Conservation (phyloP, 2,329 filamentous ascomycete genomes). For the Hymenoscyphus linearis region DNA sequence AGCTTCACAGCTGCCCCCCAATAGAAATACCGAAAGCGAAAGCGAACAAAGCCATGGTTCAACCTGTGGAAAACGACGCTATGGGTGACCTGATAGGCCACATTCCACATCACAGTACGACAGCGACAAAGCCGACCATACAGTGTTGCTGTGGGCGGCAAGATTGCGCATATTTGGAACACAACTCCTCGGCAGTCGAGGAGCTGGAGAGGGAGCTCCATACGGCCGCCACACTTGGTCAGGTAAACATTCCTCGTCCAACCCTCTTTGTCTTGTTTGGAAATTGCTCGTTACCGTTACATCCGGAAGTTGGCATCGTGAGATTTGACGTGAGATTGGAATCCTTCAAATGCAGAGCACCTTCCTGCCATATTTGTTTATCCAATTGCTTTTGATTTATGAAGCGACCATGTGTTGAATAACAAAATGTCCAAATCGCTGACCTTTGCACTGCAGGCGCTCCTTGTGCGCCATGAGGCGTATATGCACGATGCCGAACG, state of each 20-base stretch:
- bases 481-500: slow-evolving; percentile 90
- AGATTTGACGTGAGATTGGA: slow-evolving; percentile 3
- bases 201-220: slow-evolving; percentile 83
- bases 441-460: slow-evolving; percentile 73
- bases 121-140: slow-evolving; percentile 16
- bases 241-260: slow-evolving; percentile 59
- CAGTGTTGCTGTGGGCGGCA: slow-evolving; percentile 79
- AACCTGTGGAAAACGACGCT: slow-evolving; percentile 17
- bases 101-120: slow-evolving; percentile 23
- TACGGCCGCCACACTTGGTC: slow-evolving; percentile 79
- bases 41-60: slow-evolving; percentile 1
- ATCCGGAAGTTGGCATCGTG: not conserved
- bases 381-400: not conserved
- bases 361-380: not conserved
- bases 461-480: slow-evolving; percentile 86
- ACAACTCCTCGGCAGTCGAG: slow-evolving; percentile 73
- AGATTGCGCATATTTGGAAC: slow-evolving; percentile 74
- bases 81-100: slow-evolving; percentile 24
- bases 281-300: slow-evolving; percentile 5
- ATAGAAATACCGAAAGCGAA: not conserved
- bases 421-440: slow-evolving; percentile 43
- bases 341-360: not conserved
- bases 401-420: not conserved
- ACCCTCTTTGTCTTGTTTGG: slow-evolving; percentile 21
- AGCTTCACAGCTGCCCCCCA: not conserved